Percentiles rank a stretch among this genome's conserved stretches.
Evolutionary conservation across 352 stramenopile species (phyloP).

Genomic region (Globisporangium solare): DNA sequence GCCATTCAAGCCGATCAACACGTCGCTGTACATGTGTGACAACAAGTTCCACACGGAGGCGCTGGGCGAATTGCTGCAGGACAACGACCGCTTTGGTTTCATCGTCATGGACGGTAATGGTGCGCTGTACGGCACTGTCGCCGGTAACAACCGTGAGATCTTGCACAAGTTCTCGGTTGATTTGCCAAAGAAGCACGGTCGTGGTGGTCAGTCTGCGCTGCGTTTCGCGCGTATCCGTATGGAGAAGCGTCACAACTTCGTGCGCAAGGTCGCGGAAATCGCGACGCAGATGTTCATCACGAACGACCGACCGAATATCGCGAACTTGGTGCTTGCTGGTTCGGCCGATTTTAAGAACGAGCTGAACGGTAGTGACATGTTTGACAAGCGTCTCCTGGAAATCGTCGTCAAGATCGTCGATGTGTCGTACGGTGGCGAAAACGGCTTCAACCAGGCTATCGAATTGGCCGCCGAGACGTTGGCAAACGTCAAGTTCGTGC

Average conservation of each 20-base stretch:
- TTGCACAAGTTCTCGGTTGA: conserved; percentile 97
- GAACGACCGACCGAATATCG: conserved; percentile 97
- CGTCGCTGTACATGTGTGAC: conserved; percentile 99
- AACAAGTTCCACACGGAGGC: conserved; percentile 99
- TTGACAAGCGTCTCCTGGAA: conserved; percentile 94
- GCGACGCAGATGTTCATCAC: conserved; percentile 99
- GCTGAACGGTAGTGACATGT: conserved; percentile 94
- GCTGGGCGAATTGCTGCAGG: conserved; percentile 97
- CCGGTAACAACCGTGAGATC: conserved; percentile 90
- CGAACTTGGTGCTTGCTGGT: conserved; percentile 97
- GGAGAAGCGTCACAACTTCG: conserved; percentile 99
- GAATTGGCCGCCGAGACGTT: conserved; percentile 97
- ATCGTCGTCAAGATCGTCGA: conserved; percentile 99
- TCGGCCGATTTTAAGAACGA: conserved; percentile 99
- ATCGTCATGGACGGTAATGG: conserved; percentile 99
- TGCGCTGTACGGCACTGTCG: conserved; percentile 96
- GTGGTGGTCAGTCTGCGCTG: conserved; percentile 98
- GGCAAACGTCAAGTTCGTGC: conserved; percentile 99
- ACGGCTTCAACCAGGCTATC: conserved; percentile 99
- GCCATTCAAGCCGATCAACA: conserved; percentile 99
- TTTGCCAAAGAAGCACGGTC: conserved; percentile 99
- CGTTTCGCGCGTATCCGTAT: conserved; percentile 99
- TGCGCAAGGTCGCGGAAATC: conserved; percentile 98
- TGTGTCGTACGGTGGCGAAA: conserved; percentile 99
- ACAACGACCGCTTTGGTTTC: conserved; percentile 99